phyloP scores from a whole-genome alignment of 225 moss, liverwort and hornwort genomes.

The Rhytidiadelphus loreus region DNA sequence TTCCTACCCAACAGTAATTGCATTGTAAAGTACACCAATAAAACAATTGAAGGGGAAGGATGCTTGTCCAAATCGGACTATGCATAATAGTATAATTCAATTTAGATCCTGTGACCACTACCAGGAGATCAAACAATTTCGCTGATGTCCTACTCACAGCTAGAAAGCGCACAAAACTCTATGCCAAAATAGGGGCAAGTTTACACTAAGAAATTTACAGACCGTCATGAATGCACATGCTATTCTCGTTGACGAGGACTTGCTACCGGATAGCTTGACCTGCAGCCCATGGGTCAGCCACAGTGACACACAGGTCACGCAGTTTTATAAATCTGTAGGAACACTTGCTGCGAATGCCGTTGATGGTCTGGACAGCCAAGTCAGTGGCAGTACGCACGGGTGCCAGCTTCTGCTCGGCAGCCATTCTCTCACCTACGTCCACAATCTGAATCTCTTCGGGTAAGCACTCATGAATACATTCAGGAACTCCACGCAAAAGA shows the following conservation, averaged over 20 bases:
- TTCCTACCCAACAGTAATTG: background rate
- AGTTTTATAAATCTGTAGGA: constrained; percentile 76
- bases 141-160: background rate
- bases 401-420: constrained; percentile 64
- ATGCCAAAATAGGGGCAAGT: no score
- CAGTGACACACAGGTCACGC: constrained; percentile 54
- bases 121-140: background rate
- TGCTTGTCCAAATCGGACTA: background rate
- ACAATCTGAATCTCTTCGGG: constrained; percentile 22
- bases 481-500: background rate
- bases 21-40: background rate
- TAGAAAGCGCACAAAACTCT: no score
- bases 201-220: background rate
- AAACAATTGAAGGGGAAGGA: background rate
- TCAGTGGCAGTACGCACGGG: constrained; percentile 49
- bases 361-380: constrained; percentile 57
- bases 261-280: constrained; percentile 7
- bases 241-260: background rate
- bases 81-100: no score
- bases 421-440: constrained; percentile 44
- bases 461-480: background rate
- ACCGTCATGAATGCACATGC: background rate
- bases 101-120: background rate
- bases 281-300: constrained; percentile 18
- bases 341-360: constrained; percentile 54